phyloP scores from a whole-genome alignment of 495 filamentous ascomycete genomes.

The Penicillium antarcticum region DNA sequence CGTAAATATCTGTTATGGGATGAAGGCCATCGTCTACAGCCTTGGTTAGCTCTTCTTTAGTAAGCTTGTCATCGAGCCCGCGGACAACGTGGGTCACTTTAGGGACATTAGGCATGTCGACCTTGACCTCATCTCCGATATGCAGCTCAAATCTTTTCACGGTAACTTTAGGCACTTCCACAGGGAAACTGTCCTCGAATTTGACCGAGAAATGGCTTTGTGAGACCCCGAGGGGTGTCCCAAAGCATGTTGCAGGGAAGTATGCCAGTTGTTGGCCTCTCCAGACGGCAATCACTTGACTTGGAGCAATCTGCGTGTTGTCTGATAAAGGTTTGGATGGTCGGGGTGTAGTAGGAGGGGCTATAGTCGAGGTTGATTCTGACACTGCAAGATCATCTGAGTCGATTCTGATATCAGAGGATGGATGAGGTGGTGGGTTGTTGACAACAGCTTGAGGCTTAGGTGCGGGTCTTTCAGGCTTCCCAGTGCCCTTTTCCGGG shows the following conservation, averaged over 20 bases:
- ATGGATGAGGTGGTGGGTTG: slow-evolving; percentile 5
- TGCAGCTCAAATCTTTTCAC: slow-evolving; percentile 49
- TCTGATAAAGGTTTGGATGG: background rate
- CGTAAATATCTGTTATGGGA: slow-evolving; percentile 46
- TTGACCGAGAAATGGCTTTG: slow-evolving; percentile 41
- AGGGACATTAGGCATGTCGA: slow-evolving; percentile 44
- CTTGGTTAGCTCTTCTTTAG: slow-evolving; percentile 28
- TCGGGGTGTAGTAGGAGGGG: slow-evolving; percentile 13
- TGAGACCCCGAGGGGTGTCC: slow-evolving; percentile 34
- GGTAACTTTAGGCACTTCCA: slow-evolving; percentile 39
- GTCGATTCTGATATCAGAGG: slow-evolving; percentile 11
- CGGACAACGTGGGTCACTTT: slow-evolving; percentile 46
- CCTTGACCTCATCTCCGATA: slow-evolving; percentile 49
- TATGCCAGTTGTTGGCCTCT: slow-evolving; percentile 47
- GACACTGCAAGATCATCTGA: slow-evolving; percentile 11
- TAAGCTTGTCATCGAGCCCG: slow-evolving; percentile 40
- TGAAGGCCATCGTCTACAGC: slow-evolving; percentile 22
- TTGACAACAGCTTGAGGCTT: slow-evolving; percentile 8
- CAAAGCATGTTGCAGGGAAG: slow-evolving; percentile 50
- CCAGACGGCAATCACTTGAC: slow-evolving; percentile 51
- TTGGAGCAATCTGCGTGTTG: slow-evolving; percentile 31
- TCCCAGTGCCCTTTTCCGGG: slow-evolving; percentile 1
- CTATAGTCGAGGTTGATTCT: slow-evolving; percentile 5
- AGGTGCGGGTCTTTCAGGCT: slow-evolving; percentile 2
- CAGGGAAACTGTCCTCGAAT: slow-evolving; percentile 43